Conservation (phyloP, 2,329 filamentous ascomycete species). For the Diaporthe caulivora region DNA sequence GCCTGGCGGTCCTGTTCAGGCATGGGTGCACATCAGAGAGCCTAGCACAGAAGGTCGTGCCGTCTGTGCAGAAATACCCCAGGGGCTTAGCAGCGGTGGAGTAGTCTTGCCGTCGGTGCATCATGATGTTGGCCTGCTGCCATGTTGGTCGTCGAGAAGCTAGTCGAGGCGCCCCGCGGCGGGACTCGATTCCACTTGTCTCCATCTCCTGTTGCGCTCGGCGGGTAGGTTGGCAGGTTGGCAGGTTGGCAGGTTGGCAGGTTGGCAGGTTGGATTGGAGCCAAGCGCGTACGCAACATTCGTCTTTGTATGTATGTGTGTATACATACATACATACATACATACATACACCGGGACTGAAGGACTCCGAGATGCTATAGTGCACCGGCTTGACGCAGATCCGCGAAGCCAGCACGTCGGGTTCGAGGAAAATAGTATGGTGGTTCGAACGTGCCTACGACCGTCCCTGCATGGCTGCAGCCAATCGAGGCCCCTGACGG, state of each 20-base stretch:
- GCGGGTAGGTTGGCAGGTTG: background rate
- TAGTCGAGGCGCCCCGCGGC: slow-evolving; percentile 30
- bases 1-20: slow-evolving; percentile 18
- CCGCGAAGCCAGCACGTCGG: slow-evolving; percentile 7
- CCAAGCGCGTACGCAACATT: no score
- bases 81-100: slow-evolving; percentile 27
- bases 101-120: slow-evolving; percentile 8
- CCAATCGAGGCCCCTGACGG: slow-evolving; percentile 14
- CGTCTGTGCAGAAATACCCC: slow-evolving; percentile 16
- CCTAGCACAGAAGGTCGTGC: slow-evolving; percentile 8
- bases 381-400: background rate
- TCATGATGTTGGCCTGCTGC: slow-evolving; percentile 8
- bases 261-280: no score
- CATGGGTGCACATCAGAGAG: background rate
- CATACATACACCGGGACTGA: no score
- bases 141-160: slow-evolving; percentile 12
- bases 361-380: background rate
- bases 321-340: no score
- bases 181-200: slow-evolving; percentile 2
- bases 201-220: slow-evolving; percentile 3
- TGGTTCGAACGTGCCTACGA: slow-evolving; percentile 14
- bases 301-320: background rate
- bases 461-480: background rate
- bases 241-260: no score
- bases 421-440: slow-evolving; percentile 1